Evolutionary conservation across 1,139 yeast species (phyloP), one percentile per base, ranked within the genome.

Genomic region (Kodamaea suecica): DNA sequence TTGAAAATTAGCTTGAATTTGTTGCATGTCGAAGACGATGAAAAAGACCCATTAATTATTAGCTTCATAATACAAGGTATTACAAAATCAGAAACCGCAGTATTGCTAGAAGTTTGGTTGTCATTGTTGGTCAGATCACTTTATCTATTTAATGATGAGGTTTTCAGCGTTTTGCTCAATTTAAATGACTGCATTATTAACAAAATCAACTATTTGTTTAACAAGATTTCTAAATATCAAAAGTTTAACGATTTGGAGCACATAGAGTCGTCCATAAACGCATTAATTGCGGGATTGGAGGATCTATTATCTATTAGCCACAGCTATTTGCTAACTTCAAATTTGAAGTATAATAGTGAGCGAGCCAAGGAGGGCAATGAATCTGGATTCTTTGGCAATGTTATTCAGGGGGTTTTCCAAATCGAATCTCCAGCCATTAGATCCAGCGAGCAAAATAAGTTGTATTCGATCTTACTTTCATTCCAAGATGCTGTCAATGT

Each of bases 371-470:
- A 35, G 14, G 34, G 24, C 10, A 36, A 64, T 10, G 73, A 71
- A 16, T 51, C 71, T 5, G 82, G 84, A 0, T 83, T 84, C 52
- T 74, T 84, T 43, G 87, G 87, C 0, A 78, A 76, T 39, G 90
- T 85, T 9, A 82, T 84, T 33, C 88, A 85, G 44, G 95, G 95
- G 3, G 96, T 88, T 0, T 86, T 90, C 52, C 84, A 80, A 40
- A 77, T 84, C 8, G 97, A 88, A 45, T 70, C 85, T 0, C 84
- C 88, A 0, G 68, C 71, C 5, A 71, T 73, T 4, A 64, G 78
- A 33, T 65, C 76, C 2, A 75, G 74, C 16, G 78, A 78, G 21
- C 79, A 71, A 37, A 68, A 69, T 38, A 75, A 78, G 38, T 59
- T 80, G 19, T 66, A 73, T 41, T 70, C 82, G 1, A 70, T 83